Base-by-base conservation (phyloP, 2,329 filamentous ascomycete species). In the Allantophomopsis lycopodina region DNA sequence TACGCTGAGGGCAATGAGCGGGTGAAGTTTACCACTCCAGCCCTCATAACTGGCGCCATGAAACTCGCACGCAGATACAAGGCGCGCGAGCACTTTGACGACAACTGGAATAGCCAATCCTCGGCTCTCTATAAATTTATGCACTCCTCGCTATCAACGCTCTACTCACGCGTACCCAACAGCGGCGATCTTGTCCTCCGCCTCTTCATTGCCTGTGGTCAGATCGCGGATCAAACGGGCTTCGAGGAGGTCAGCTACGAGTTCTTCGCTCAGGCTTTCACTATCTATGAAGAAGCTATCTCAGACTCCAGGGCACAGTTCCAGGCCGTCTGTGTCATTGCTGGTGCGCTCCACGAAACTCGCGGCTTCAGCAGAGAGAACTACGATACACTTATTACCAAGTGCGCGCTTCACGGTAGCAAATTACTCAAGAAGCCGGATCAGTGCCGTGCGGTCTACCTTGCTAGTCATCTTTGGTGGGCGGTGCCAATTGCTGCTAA, bases 401-500 rank as follows among this genome's bases (percentile, higher is more conserved):
- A 98, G 62, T 93, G 87, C 49, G 89, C 93, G 2, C 72, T 96
- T 49, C 93, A 98, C 56, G 89, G 91, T 14, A 95, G 88, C 64
- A 98, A 96, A 60, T 67, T 98, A 48, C 71, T 98, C 50, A 89
- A 94, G 62, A 98, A 98, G 64, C 93, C 91, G 1, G 91, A 98
- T 58, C 91, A 98, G 62, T 98, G 91, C 58, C 79, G 91, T 17
- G 91, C 91, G 0, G 91, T 98, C 10, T 98, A 96, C 55, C 66
- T 98, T 49, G 91, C 91, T 3, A 95, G 88, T 58, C 91, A 98
- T 60, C 63, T 98, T 39, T 98, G 91, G 91, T 98, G 91, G 91
- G 85, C 87, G 1, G 88, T 86, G 11, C 88, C 94, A 35, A 83
- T 86, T 44, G 67, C 76, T 2, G 74, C 76, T 14, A 78, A 81